Base-by-base conservation (phyloP, 2,329 filamentous ascomycete species). In the Neoscytalidium dimidiatum region DNA sequence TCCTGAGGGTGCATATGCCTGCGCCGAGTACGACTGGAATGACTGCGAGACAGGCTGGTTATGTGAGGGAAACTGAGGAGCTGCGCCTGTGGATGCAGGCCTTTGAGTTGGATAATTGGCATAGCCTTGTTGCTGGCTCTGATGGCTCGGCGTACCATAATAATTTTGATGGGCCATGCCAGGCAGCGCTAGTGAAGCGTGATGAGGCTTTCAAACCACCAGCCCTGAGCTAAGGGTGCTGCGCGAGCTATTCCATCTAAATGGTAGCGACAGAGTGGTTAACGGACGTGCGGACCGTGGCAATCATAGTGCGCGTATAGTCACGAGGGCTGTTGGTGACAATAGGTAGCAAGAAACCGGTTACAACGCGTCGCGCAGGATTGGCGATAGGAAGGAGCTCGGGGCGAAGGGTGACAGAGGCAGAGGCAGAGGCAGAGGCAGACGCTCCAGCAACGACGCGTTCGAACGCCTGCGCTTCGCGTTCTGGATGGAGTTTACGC, bases 81-180 rank as follows among this genome's bases (percentile, higher is more conserved):
- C 19, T 6, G 44, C 14, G 29, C 19, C 29, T 14, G 56, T 29
- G 19, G 63, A 51, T 23, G 63, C 14, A 17, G 29, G 46, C 21
- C 56, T 29, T 28, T 60, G 53, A 21, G 61, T n/a, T 31, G 46
- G 53, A 23, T 61, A 65, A 9, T 19, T n/a, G 6, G 17, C 14
- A 26, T 60, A 65, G 9, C 14, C 33, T 21, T 57, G 62, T n/a
- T 46, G 41, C 29, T 46, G 51, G 14, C 9, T 21, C 29, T 49
- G 62, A 23, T 52, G 53, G 56, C 44, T 52, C 7, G 44, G 33
- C 4, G 35, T 35, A 35, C 46, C 51, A 14, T 57, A 58, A 31
- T 64, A 58, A 19, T 46, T 64, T 29, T 64, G 41, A n/a, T 49
- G 52, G 7, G 62, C 43, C 62, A 64, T 64, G 6, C 43, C 38